phyloP scores from a whole-genome alignment of 2,329 filamentous ascomycete species.

The Cordyceps pruinosa region DNA sequence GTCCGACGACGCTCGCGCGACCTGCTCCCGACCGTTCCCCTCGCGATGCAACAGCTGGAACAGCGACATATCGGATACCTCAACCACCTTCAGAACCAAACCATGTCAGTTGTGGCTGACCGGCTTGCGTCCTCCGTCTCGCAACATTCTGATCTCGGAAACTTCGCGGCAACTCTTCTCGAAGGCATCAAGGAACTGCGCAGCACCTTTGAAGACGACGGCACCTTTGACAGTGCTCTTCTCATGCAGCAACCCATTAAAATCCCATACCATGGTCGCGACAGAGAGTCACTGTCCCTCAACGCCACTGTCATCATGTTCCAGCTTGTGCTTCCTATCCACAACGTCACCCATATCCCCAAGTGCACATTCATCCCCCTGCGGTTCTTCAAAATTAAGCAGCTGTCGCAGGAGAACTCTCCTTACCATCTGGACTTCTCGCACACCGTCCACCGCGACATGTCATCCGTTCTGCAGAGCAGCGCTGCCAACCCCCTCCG shows the following conservation, averaged over 20 bases:
- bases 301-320: conserved; percentile 42
- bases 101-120: conserved; percentile 26
- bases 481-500: background rate
- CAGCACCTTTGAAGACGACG: conserved; percentile 33
- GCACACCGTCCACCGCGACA: conserved; percentile 53
- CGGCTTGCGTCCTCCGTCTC: background rate
- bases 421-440: conserved; percentile 53
- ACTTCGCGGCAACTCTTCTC: conserved; percentile 40
- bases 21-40: conserved; percentile 51
- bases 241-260: conserved; percentile 36
- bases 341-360: conserved; percentile 43
- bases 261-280: conserved; percentile 30
- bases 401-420: conserved; percentile 51
- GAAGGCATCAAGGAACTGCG: conserved; percentile 34
- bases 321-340: conserved; percentile 55
- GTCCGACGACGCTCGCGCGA: conserved; percentile 50
- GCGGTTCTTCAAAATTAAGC: conserved; percentile 59
- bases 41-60: conserved; percentile 48
- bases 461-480: conserved; percentile 41
- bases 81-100: conserved; percentile 39
- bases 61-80: conserved; percentile 49
- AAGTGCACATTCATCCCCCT: conserved; percentile 55
- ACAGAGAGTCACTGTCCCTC: conserved; percentile 12
- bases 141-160: conserved; percentile 8
- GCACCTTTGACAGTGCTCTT: conserved; percentile 39